Percentiles rank a stretch among this genome's conserved stretches.
phyloP scores from a whole-genome alignment of 1,284 basidiomycete genomes.

The Gymnopus androsaceus region DNA sequence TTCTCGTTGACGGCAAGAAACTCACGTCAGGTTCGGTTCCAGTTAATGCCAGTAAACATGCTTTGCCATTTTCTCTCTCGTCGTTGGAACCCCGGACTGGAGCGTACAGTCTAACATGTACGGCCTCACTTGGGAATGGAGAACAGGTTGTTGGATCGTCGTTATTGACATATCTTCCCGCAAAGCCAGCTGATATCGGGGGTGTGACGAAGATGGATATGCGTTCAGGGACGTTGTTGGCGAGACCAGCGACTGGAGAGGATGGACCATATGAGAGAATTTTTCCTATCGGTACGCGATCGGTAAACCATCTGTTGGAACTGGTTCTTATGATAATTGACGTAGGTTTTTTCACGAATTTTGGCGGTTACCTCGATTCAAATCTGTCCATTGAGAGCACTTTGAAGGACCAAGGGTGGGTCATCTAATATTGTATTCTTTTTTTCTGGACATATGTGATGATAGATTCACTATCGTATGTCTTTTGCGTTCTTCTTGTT shows the following conservation, averaged over 20 bases:
- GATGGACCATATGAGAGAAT: conserved; percentile 57
- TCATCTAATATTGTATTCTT: conserved; percentile 11
- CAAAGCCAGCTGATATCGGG: conserved; percentile 42
- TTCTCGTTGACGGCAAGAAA: conserved; percentile 41
- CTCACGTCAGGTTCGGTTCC: conserved; percentile 48
- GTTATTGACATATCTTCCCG: conserved; percentile 60
- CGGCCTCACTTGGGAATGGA: conserved; percentile 32
- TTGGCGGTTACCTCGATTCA: conserved; percentile 55
- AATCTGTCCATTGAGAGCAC: conserved; percentile 60
- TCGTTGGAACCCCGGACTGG: conserved; percentile 43
- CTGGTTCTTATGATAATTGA: too few relatives aligned
- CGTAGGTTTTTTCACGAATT: conserved; percentile 40
- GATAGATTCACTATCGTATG: conserved; percentile 36
- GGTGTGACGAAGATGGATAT: conserved; percentile 72
- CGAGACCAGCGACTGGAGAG: conserved; percentile 50
- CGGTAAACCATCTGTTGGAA: too few relatives aligned
- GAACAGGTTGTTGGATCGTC: conserved; percentile 45
- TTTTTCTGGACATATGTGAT: not conserved
- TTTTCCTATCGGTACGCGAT: too few relatives aligned
- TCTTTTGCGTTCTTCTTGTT: not conserved
- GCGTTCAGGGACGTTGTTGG: conserved; percentile 67
- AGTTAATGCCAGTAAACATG: conserved; percentile 52
- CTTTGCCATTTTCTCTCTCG: conserved; percentile 52
- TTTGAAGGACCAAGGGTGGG: conserved; percentile 64
- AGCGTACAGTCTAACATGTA: conserved; percentile 56